Percentiles rank a stretch among this genome's conserved stretches.
phyloP scores from a whole-genome alignment of 768 basidiomycete species.

The Boletus rubroflammeus region DNA sequence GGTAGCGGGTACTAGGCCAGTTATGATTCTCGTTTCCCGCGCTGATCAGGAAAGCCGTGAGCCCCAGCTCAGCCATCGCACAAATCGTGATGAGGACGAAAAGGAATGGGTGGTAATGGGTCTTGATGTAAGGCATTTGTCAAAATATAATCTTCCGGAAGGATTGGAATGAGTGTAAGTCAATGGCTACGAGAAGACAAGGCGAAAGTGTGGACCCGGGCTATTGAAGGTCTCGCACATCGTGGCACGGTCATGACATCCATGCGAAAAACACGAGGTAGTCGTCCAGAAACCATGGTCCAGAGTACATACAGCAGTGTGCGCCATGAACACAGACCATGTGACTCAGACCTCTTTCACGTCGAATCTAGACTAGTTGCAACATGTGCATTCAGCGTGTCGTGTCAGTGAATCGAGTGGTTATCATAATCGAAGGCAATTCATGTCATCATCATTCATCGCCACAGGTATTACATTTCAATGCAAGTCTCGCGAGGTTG shows the following conservation, averaged over 20 bases:
- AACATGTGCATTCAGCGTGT: constrained; percentile 19
- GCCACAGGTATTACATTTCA: constrained; percentile 36
- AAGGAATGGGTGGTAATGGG: constrained; percentile 59
- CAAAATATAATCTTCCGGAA: constrained; percentile 6
- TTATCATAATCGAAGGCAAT: constrained; percentile 11
- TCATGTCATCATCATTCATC: constrained; percentile 15
- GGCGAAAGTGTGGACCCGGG: constrained; percentile 5
- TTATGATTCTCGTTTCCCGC: constrained; percentile 59
- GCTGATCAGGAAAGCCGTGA: constrained; percentile 70
- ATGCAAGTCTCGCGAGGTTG: constrained; percentile 67
- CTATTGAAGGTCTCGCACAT: constrained; percentile 22
- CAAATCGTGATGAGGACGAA: constrained; percentile 63
- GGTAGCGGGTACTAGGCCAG: constrained; percentile 62
- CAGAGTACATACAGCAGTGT: neutral
- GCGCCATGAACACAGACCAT: constrained; percentile 1
- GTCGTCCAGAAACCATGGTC: constrained; percentile 7
- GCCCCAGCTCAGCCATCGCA: constrained; percentile 69
- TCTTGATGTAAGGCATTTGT: constrained; percentile 43
- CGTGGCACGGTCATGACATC: constrained; percentile 24
- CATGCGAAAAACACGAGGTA: constrained; percentile 35
- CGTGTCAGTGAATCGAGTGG: neutral
- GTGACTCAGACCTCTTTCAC: constrained; percentile 10
- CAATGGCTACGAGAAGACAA: constrained; percentile 11
- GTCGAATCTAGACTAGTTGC: constrained; percentile 2
- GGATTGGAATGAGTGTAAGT: constrained; percentile 9